Base-by-base conservation (phyloP, 2,329 filamentous ascomycete genomes). In the Didymella glomerata region DNA sequence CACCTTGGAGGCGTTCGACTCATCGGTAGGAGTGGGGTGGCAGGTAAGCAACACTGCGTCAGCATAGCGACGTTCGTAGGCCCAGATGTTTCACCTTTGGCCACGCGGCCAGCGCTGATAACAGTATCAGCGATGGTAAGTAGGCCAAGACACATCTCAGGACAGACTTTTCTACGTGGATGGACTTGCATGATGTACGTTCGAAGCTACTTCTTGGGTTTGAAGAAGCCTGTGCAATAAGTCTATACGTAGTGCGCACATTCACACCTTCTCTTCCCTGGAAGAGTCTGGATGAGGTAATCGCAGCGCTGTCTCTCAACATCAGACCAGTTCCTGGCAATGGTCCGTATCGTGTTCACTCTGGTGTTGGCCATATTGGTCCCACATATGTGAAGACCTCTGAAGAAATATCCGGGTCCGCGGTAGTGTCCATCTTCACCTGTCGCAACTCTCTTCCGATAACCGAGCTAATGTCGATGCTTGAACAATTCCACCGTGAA, bases 31-130 rank as follows among this genome's bases (percentile, higher is more conserved):
- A 20, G 46, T 25, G 41, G 41, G 47, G 34, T 49, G 32, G 24
- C 6, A 48, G 46, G 50, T 59, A 54, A 59, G 56, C 56, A 51
- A 42, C n/a, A 54, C 46, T 47, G 50, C 49, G 50, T 59, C 50
- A 54, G 56, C 56, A 30, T 47, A 40, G 22, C 32, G 42, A 51
- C 24, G 42, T 47, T 18, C 30, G 24, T 42, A 50, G 27, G 40
- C 34, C 41, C 27, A 40, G 28, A 36, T 49, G 41, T 50, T 51
- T 48, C 46, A 50, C 9, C 36, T 24, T 22, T 27, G 34, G 50
- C 56, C 50, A 51, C 56, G 56, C 50, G 50, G 50, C 50, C 32
- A 27, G 48, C n/a, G n/a, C 13, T 14, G 16, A 36, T 27, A 40
- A 34, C 11, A 30, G 28, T 2, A 41, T 48, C 11, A 32, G 25